These are phyloP conservation scores for Coemansia sp. DNA, from an alignment of 192 early-diverging fungal species.

Conservation along the genomic window DNA sequence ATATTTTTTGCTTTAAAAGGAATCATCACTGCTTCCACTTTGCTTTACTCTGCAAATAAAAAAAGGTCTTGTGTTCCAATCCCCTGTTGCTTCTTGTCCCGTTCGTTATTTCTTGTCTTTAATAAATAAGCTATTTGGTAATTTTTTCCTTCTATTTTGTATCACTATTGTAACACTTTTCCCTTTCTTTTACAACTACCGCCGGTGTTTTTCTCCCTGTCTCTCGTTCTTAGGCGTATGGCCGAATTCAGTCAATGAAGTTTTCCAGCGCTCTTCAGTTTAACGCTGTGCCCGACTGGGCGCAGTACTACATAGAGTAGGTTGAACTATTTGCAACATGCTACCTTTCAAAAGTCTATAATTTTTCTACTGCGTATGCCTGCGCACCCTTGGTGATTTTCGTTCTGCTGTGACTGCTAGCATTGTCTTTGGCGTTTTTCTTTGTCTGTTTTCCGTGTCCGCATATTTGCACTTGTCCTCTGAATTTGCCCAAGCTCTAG, in stretches of 20 bases:
- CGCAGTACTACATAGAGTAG: conserved; percentile 73
- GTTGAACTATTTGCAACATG: not conserved
- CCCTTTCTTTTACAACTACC: conserved; percentile 1
- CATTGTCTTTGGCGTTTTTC: not conserved
- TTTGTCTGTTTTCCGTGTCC: too few species aligned
- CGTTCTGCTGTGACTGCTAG: too few species aligned
- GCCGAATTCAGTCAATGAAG: conserved; percentile 66
- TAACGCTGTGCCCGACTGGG: conserved; percentile 87
- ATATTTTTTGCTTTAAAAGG: not conserved
- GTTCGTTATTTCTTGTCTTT: not conserved
- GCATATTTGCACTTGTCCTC: too few species aligned
- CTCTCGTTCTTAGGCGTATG: conserved; percentile 4
- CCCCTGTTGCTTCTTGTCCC: too few species aligned
- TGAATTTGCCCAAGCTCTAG: too few species aligned
- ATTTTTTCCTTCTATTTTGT: not conserved
- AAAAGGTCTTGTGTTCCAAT: too few species aligned
- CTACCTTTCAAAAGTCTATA: not conserved
- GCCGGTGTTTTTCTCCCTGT: too few species aligned
- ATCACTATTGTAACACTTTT: not conserved
- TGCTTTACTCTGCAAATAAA: conserved; percentile 1
- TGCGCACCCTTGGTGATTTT: too few species aligned
- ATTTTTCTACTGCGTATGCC: not conserved
- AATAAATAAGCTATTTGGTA: not conserved
- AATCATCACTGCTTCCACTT: not conserved
- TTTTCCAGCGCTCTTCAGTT: conserved; percentile 90